A percentile compares a stretch with the other conserved stretches of the same genome.
These are phyloP conservation scores for Bifiguratus adelaidae DNA, from an alignment of 192 early-diverging fungal genomes.

Conservation along the genomic window DNA sequence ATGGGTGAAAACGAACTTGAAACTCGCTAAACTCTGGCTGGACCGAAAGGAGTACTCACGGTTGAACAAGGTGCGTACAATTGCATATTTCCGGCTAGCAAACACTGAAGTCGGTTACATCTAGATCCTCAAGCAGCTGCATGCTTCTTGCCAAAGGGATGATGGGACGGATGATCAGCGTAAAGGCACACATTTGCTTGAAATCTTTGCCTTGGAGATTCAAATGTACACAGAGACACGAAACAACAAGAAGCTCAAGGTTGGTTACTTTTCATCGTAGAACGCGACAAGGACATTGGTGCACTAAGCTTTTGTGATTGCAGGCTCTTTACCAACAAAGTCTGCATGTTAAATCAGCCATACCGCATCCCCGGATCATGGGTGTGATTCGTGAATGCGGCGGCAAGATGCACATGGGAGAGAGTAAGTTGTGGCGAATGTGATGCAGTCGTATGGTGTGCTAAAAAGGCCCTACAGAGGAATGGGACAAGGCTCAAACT, in stretches of 20 bases:
- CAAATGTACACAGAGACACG: slow-evolving; percentile 90
- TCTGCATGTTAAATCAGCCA: slow-evolving; percentile 80
- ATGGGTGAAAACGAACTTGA: slow-evolving; percentile 80
- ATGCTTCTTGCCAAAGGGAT: slow-evolving; percentile 63
- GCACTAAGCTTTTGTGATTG: not conserved
- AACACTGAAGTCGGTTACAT: not conserved
- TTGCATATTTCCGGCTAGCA: not conserved
- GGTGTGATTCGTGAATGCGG: slow-evolving; percentile 95
- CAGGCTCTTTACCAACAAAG: slow-evolving; percentile 81
- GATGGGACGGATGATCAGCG: slow-evolving; percentile 79
- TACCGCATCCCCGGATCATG: slow-evolving; percentile 94
- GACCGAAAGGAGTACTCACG: slow-evolving; percentile 69
- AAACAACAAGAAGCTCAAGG: slow-evolving; percentile 83
- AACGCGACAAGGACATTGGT: too few species aligned
- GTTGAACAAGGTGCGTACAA: slow-evolving; percentile 43
- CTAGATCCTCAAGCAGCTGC: slow-evolving; percentile 65
- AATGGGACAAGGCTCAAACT: slow-evolving; percentile 86
- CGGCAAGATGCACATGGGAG: slow-evolving; percentile 97
- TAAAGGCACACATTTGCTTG: slow-evolving; percentile 87
- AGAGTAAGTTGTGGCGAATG: slow-evolving; percentile 65
- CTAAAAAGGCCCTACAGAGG: slow-evolving; percentile 33
- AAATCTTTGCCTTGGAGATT: slow-evolving; percentile 92
- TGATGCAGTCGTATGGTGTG: too few species aligned
- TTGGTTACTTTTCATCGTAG: slow-evolving; percentile 2
- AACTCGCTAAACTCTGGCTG: slow-evolving; percentile 76